Evolutionary conservation across 495 filamentous ascomycete species (phyloP), one percentile per base, ranked within the genome.

Genomic region (Rusavskia elegans): DNA sequence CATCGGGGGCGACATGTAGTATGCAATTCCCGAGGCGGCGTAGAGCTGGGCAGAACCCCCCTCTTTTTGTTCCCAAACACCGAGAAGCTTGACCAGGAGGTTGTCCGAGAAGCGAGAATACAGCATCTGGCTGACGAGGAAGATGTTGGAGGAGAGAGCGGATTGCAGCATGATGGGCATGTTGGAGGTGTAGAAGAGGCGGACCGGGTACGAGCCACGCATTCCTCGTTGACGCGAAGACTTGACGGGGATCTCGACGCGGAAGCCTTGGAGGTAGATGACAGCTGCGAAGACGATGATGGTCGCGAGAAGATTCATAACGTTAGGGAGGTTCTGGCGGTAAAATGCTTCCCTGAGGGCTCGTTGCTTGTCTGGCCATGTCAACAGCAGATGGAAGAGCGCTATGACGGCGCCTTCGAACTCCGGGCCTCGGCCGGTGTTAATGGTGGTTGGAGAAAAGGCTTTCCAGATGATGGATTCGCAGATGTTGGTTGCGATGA

Each of bases 401-500:
- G 93, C 93, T 66, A 99, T 95, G 62, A 99, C 87, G 50, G 93
- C 93, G 66, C 93, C 93, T 75, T 99, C 93, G 66, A 97, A 99
- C 71, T 99, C 93, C 61, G 93, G 93, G 49, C 93, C 93, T 75
- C 93, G 87, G 55, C 93, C 93, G 53, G 93, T 97, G 76, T 99
- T 99, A 72, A 99, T 94, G 64, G 92, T 96, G 16, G 93, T 99
- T 27, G 93, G 93, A 50, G 89, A 95, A 76, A 97, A 97, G 19
- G 93, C 93, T 76, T 95, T 95, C 93, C 93, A 99, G 68, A 99
- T 82, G 66, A 99, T 99, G 35, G 89, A 95, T 73, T 99, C 93
- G 83, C 93, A 99, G 72, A 99, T 97, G 79, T 97, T 97, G 74
- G 93, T 99, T 51, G 93, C 93, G 66, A 99, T 99, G 80, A 99